Evolutionary conservation across 257 asterid genomes (phyloP).

Genomic region (Solanum lycopersicoides): DNA sequence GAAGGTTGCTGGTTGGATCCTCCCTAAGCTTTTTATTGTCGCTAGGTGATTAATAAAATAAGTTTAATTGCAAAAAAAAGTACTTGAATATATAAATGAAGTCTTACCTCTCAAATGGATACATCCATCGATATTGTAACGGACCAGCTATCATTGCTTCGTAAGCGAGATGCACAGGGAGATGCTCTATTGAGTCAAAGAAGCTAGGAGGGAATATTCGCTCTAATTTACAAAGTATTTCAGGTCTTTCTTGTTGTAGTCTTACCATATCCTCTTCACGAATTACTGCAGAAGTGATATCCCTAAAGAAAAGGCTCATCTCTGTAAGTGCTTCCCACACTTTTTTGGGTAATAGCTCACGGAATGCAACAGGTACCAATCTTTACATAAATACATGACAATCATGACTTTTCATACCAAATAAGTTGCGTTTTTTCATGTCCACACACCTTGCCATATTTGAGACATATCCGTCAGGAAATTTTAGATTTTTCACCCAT

Average conservation of each 20-base stretch:
- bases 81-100: not conserved
- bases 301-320: not conserved
- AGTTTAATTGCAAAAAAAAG: not conserved
- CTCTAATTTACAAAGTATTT: not conserved
- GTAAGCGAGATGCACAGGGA: not conserved
- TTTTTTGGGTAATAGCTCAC: not conserved
- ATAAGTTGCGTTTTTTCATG: not conserved
- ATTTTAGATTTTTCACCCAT: not conserved
- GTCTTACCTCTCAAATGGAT: not conserved
- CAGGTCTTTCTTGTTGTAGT: not conserved
- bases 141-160: not conserved
- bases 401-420: not conserved
- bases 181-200: not conserved
- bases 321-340: not conserved
- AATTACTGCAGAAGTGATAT: not conserved
- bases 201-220: not conserved
- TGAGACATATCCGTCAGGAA: not conserved
- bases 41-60: not conserved
- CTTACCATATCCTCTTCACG: not conserved
- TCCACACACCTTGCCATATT: not conserved
- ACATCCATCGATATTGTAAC: not conserved
- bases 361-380: not conserved
- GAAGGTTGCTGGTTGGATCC: not conserved
- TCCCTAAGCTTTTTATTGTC: not conserved
- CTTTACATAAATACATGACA: not conserved